Evolutionary conservation across 139 green algal genomes (phyloP).

Genomic region (Closterium sp.): DNA sequence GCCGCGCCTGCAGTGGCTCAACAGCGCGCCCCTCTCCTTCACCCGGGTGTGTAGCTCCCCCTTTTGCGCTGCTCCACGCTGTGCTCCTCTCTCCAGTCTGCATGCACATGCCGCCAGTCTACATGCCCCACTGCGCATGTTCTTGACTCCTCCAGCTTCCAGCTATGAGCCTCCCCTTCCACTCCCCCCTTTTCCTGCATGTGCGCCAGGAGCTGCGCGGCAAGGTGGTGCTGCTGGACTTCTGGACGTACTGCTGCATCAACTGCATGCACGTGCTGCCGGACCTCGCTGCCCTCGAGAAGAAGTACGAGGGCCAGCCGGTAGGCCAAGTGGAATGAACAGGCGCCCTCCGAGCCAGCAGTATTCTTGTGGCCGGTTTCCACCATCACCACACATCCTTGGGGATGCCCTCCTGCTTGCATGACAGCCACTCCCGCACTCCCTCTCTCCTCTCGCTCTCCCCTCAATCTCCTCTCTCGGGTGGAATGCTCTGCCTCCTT

Average conservation of each 20-base stretch:
- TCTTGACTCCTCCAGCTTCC: neutral
- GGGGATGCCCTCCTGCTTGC: neutral
- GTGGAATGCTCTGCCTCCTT: neutral
- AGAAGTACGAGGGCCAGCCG: slow-evolving; percentile 62
- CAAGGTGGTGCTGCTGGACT: slow-evolving; percentile 75
- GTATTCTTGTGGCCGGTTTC: too few species aligned
- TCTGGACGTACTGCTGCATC: slow-evolving; percentile 89
- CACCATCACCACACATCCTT: too few species aligned
- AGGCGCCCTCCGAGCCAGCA: too few species aligned
- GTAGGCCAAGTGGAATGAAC: slow-evolving; percentile 4
- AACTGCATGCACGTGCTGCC: slow-evolving; percentile 86
- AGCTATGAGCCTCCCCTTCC: neutral
- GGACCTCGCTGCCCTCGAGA: slow-evolving; percentile 70
- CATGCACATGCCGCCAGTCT: neutral
- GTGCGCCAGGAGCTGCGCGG: slow-evolving; percentile 59
- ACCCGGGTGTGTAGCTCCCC: neutral
- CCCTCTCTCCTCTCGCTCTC: neutral
- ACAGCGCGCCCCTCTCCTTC: slow-evolving; percentile 57
- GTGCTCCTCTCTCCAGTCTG: neutral
- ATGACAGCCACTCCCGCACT: neutral
- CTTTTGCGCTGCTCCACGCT: too few species aligned
- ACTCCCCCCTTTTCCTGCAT: neutral
- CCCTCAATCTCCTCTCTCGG: too few species aligned
- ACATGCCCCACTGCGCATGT: neutral
- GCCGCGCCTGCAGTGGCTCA: slow-evolving; percentile 63